phyloP scores from a whole-genome alignment of 1,139 yeast species.

The Blastobotrys petasosporus region DNA sequence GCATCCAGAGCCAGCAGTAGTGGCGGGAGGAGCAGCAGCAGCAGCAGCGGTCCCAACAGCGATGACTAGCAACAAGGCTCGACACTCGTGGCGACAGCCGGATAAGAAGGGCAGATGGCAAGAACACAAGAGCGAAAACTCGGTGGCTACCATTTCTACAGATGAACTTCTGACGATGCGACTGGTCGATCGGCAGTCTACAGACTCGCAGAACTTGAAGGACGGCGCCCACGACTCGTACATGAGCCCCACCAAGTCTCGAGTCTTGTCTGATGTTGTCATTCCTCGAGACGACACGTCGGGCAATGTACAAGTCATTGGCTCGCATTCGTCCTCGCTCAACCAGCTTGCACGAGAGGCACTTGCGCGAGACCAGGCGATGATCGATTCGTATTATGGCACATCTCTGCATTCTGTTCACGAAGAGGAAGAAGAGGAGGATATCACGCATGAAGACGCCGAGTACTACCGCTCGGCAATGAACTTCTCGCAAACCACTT shows the following conservation, averaged over 20 bases:
- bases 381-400: too few species aligned
- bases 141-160: constrained; percentile 81
- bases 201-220: constrained; percentile 12
- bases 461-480: constrained; percentile 10
- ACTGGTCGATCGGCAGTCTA: constrained; percentile 41
- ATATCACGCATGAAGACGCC: constrained; percentile 1
- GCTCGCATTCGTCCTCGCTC: constrained; percentile 24
- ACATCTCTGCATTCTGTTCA: not conserved
- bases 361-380: too few species aligned
- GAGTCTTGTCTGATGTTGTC: constrained; percentile 19
- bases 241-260: constrained; percentile 27
- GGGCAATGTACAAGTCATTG: constrained; percentile 20
- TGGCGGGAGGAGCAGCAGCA: not conserved
- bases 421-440: constrained; percentile 2
- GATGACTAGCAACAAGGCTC: constrained; percentile 22
- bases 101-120: constrained; percentile 33
- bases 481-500: constrained; percentile 11
- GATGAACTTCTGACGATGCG: constrained; percentile 78
- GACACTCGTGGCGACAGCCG: constrained; percentile 72
- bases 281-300: constrained; percentile 21
- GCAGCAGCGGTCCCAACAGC: constrained; percentile 4
- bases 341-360: constrained; percentile 5
- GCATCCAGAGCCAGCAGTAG: not conserved
- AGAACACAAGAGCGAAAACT: constrained; percentile 57
- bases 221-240: constrained; percentile 18